phyloP scores from a whole-genome alignment of 768 basidiomycete species.

The Boletus insuetus region DNA sequence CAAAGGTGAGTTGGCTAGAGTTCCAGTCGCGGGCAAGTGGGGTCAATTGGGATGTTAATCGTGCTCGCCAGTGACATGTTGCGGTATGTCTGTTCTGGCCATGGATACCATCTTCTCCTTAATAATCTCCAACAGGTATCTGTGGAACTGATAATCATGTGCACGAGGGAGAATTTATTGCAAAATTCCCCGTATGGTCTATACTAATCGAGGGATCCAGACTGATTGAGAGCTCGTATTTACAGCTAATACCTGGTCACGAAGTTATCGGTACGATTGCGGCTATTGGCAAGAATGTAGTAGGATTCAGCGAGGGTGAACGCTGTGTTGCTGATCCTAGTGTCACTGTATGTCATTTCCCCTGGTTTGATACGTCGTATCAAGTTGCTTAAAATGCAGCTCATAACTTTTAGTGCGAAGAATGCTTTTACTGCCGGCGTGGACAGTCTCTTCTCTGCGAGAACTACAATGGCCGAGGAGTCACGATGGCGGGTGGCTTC shows the following conservation, averaged over 20 bases:
- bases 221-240: not conserved
- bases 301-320: constrained; percentile 69
- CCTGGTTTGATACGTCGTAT: not conserved
- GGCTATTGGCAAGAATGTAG: constrained; percentile 73
- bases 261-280: constrained; percentile 68
- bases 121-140: constrained; percentile 36
- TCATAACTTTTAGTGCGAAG: constrained; percentile 54
- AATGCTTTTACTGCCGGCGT: constrained; percentile 82
- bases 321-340: constrained; percentile 80
- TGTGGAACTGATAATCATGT: constrained; percentile 58
- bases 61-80: constrained; percentile 34
- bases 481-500: constrained; percentile 79
- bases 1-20: constrained; percentile 40
- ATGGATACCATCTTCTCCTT: not conserved
- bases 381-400: not conserved
- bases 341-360: constrained; percentile 47
- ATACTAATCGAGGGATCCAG: not conserved
- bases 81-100: constrained; percentile 28
- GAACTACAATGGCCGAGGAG: constrained; percentile 73
- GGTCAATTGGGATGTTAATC: not conserved
- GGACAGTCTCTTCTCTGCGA: constrained; percentile 79
- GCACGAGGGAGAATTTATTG: constrained; percentile 59
- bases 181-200: constrained; percentile 45
- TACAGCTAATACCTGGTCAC: constrained; percentile 64
- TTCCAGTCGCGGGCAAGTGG: no score